Base-by-base conservation (phyloP, 1,139 yeast genomes). In the Casaregolazyma lundiana region DNA sequence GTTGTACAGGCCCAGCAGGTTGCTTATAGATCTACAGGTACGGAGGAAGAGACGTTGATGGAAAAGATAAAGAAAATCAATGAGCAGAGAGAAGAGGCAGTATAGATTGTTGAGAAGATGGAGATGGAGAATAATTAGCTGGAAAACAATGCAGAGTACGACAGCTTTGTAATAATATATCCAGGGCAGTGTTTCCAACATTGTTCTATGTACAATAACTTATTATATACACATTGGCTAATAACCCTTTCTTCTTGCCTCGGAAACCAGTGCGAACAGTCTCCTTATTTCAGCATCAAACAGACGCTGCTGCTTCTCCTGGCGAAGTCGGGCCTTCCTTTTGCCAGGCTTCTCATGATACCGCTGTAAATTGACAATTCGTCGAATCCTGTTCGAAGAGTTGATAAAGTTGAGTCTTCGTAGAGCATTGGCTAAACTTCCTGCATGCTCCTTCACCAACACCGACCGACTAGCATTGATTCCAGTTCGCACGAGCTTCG, bases 261-360 rank as follows among this genome's bases (percentile, higher is more conserved):
- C 67, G 13, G 59, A 51, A n/a, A 65, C 69, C 29, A 66, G 56
- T 32, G 57, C 61, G 57, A 66, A 65, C 46, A 66, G 47, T 15
- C 64, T 51, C 46, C 65, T 57, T 49, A 66, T 60, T 38, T 67
- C 68, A 45, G 56, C 53, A 45, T 63, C 57, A 53, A 65, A 66
- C 47, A 57, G 61, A 13, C 69, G 54, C 47, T 61, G 58, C 41
- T 61, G 56, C 49, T 66, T 61, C 48, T 62, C 65, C 47, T 60
- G 53, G 6, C 54, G 42, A 35, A 65, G 55, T 35, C 69, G 56
- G 50, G 57, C 58, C 45, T 55, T 53, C 45, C 58, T 62, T 56
- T 66, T 66, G 17, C 68, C 67, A 4, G 70, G 70, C 43, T 63
- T 59, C 50, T 64, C 69, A 35, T 63, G 64, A 44, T 53, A 61